phyloP scores from a whole-genome alignment of 2,329 filamentous ascomycete species.

The Exophiala aquamarina region DNA sequence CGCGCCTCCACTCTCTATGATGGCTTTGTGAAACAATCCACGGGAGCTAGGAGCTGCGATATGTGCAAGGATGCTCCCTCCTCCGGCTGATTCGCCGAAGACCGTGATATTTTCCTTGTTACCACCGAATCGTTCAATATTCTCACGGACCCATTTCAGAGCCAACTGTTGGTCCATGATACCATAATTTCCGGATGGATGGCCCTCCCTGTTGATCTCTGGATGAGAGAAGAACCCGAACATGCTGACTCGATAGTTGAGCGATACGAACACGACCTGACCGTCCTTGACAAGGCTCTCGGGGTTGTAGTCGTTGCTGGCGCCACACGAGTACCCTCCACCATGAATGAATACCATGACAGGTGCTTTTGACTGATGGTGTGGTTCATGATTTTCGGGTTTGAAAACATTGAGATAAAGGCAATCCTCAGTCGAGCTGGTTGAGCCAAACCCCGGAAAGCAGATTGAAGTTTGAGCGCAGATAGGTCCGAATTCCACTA shows the following conservation, averaged over 20 bases:
- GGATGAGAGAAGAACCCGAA: conserved; percentile 36
- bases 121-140: conserved; percentile 62
- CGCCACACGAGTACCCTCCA: conserved; percentile 14
- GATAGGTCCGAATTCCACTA: background rate
- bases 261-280: conserved; percentile 30
- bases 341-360: conserved; percentile 20
- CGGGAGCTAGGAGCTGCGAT: background rate
- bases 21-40: conserved; percentile 6
- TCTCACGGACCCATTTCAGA: conserved; percentile 61
- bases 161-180: conserved; percentile 61
- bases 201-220: conserved; percentile 19
- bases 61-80: conserved; percentile 1
- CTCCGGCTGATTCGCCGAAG: conserved; percentile 19
- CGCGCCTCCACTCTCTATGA: conserved; percentile 6
- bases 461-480: background rate
- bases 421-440: conserved; percentile 22
- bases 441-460: conserved; percentile 1
- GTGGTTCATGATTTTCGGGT: conserved; percentile 7
- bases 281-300: background rate
- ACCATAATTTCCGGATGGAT: conserved; percentile 38
- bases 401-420: conserved; percentile 25
- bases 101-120: conserved; percentile 59
- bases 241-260: conserved; percentile 33
- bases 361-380: conserved; percentile 3
- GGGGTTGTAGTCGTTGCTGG: conserved; percentile 8